These are phyloP conservation scores for Tricharina praecox DNA, from an alignment of 495 filamentous ascomycete genomes.

Conservation along the genomic window DNA sequence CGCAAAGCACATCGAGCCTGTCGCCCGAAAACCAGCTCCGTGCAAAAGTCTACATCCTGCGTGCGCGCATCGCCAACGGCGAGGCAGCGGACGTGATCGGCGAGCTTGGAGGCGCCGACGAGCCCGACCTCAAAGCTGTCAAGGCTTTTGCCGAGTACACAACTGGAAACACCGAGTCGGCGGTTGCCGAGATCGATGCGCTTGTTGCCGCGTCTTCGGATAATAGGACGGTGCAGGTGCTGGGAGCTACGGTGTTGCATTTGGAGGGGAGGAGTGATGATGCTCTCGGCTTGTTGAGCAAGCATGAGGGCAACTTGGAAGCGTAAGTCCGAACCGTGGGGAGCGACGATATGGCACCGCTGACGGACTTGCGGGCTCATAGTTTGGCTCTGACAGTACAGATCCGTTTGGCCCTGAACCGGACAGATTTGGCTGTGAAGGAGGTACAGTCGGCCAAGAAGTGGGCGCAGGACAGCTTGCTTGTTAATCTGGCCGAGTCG, in stretches of 20 bases:
- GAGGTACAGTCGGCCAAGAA: conserved; percentile 76
- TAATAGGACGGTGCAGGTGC: conserved; percentile 64
- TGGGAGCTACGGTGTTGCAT: conserved; percentile 62
- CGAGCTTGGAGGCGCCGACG: conserved; percentile 45
- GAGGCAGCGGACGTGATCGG: conserved; percentile 53
- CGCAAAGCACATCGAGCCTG: conserved; percentile 60
- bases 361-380: too few species aligned
- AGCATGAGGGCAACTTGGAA: conserved; percentile 70
- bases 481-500: conserved; percentile 87
- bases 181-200: conserved; percentile 44
- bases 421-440: conserved; percentile 73
- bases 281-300: conserved; percentile 56
- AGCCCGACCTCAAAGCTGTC: conserved; percentile 60
- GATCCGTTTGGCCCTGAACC: conserved; percentile 80
- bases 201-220: conserved; percentile 48
- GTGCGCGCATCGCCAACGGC: conserved; percentile 66
- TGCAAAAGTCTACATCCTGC: conserved; percentile 62
- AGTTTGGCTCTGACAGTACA: conserved; percentile 61
- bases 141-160: conserved; percentile 56
- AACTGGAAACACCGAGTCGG: conserved; percentile 41
- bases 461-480: conserved; percentile 87
- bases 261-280: conserved; percentile 63
- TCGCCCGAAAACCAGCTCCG: conserved; percentile 59
- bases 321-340: conserved; percentile 60
- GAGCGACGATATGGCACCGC: too few species aligned